Conservation (phyloP, 2,329 filamentous ascomycete species). For the Fusarium neocosmosporiellum region DNA sequence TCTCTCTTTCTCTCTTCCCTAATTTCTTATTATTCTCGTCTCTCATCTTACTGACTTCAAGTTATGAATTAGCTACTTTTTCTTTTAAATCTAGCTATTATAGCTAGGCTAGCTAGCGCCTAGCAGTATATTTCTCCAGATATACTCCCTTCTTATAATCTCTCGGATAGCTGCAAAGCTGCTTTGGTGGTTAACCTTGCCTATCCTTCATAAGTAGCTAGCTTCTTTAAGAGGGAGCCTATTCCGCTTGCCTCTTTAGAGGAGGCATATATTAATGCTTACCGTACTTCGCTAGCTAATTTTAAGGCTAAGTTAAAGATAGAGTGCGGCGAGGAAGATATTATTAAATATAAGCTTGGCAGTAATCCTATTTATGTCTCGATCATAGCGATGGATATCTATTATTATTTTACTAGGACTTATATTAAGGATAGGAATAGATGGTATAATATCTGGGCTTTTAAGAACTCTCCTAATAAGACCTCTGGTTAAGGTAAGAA, state of each 20-base stretch:
- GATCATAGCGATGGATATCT: neutral
- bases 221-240: slow-evolving; percentile 2
- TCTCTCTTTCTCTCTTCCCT: neutral
- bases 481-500: neutral
- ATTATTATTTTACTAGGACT: slow-evolving; percentile 4
- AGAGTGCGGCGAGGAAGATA: neutral
- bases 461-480: slow-evolving; percentile 1
- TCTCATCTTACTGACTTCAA: neutral
- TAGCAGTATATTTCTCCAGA: slow-evolving; percentile 6
- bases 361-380: neutral
- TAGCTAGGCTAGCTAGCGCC: neutral
- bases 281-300: neutral
- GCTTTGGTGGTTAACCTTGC: neutral
- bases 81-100: neutral
- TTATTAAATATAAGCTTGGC: neutral
- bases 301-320: neutral
- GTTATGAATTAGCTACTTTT: slow-evolving; percentile 1
- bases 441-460: slow-evolving; percentile 3
- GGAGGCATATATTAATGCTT: neutral
- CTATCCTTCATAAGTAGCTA: neutral
- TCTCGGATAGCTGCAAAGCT: neutral
- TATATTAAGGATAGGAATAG: neutral
- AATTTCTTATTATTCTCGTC: neutral
- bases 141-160: neutral
- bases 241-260: slow-evolving; percentile 2